Conservation (phyloP, 495 filamentous ascomycete species). For the Penicillium egyptiacum region DNA sequence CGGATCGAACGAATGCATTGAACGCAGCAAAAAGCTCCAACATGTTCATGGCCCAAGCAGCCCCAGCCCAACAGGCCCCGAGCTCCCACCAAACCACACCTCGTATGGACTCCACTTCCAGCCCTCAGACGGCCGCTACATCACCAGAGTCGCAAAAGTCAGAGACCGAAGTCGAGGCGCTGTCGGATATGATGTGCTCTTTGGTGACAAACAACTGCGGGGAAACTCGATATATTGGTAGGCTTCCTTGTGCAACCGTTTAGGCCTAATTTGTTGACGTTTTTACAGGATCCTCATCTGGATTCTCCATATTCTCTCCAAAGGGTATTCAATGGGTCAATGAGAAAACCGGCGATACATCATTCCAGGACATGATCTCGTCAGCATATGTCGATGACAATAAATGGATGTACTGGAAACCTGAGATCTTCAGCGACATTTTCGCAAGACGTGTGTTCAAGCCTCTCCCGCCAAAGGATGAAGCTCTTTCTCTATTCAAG, state of each 20-base stretch:
- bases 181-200: constrained; percentile 99
- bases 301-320: constrained; percentile 97
- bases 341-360: constrained; percentile 90
- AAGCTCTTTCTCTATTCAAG: constrained; percentile 77
- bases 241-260: constrained; percentile 19
- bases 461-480: constrained; percentile 75
- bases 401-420: constrained; percentile 95
- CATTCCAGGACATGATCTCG: constrained; percentile 95
- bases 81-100: constrained; percentile 49
- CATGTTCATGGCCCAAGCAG: constrained; percentile 28
- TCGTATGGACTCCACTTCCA: constrained; percentile 52
- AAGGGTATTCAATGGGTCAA: constrained; percentile 99
- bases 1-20: constrained; percentile 55
- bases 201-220: constrained; percentile 96
- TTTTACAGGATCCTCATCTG: constrained; percentile 81
- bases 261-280: constrained; percentile 21
- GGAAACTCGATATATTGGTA: constrained; percentile 96
- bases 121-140: constrained; percentile 58
- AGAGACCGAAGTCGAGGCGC: constrained; percentile 76
- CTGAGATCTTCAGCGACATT: constrained; percentile 91
- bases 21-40: constrained; percentile 40
- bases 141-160: constrained; percentile 58
- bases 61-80: constrained; percentile 27
- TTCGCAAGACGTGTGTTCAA: constrained; percentile 84
- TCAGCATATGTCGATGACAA: constrained; percentile 79